Conservation (phyloP, 2,329 filamentous ascomycete species). For the Verticillium tricorpus region DNA sequence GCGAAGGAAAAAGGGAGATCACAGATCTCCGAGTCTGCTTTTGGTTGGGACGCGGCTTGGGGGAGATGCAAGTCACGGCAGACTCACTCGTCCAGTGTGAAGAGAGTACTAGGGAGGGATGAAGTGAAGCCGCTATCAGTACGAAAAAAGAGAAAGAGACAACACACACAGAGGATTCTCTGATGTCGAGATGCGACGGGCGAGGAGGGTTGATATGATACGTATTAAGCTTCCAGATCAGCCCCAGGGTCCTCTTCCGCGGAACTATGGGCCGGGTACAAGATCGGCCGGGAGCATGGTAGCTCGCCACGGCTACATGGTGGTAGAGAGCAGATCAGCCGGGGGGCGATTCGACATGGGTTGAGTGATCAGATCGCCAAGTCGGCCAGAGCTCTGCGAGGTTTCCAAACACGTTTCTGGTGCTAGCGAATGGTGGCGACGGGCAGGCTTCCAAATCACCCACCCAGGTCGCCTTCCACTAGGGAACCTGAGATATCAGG, state of each 20-base stretch:
- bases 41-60: not conserved
- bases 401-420: not conserved
- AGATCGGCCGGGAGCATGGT: not conserved
- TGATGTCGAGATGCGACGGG: slow-evolving; percentile 7
- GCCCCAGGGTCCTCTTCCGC: not conserved
- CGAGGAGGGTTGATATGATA: slow-evolving; percentile 11
- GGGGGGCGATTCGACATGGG: slow-evolving; percentile 10
- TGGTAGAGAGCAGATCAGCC: slow-evolving; percentile 7
- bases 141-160: slow-evolving; percentile 5
- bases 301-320: not conserved
- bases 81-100: not conserved
- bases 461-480: not conserved
- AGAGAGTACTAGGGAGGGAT: not conserved
- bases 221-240: slow-evolving; percentile 9
- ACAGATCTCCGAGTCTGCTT: slow-evolving; percentile 9
- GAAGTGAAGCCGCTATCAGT: not conserved
- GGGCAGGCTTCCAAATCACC: not conserved
- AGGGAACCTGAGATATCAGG: not conserved
- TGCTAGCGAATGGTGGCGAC: not conserved
- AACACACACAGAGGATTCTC: slow-evolving; percentile 9
- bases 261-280: not conserved
- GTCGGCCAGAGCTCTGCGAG: slow-evolving; percentile 12
- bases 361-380: slow-evolving; percentile 15
- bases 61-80: not conserved
- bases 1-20: slow-evolving; percentile 3